Base-by-base conservation (phyloP, 2,329 filamentous ascomycete genomes). In the Pseudogymnoascus sp. region DNA sequence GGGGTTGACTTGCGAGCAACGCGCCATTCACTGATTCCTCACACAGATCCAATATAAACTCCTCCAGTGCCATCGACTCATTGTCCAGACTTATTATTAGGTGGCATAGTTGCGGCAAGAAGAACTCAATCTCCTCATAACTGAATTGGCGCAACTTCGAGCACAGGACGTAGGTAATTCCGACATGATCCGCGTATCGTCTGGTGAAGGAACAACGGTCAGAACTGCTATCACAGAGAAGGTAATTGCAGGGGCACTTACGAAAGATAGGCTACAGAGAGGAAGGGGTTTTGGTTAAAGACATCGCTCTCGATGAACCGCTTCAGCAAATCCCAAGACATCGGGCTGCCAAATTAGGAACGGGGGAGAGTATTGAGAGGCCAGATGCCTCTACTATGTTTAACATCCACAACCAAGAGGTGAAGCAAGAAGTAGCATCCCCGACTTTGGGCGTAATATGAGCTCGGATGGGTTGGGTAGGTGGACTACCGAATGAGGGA, bases 111-210 rank as follows among this genome's bases (percentile, higher is more conserved):
- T 91, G 88, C 64, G 90, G 90, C 58, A 94, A 82, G 79, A 93
- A 94, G 85, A 94, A 94, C 76, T 94, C 90, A 73, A 94, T 92
- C 76, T 94, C 89, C 78, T 91, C 88, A 77, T 93, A 94, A 66
- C 88, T 88, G 72, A 94, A 94, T 75, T 90, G 88, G 72, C 90
- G 89, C 72, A 94, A 81, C 82, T 94, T 94, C 70, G 87, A 88
- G 80, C 90, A 93, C 65, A 94, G 84, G 64, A 91, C 89, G 79
- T 93, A 91, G 76, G 93, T 89, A 71, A 94, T 93, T 69, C 90
- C 90, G 73, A 94, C 88, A 80, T 94, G 89, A 76, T 93, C 87
- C 73, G 90, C 89, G 78, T 94, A 94, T 69, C 90, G 89, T 70
- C 90, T 93, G 74, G 47, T 18, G 28, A 15, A 28, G 36, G 57